Percentiles rank a stretch among this genome's conserved stretches.
These are phyloP conservation scores for Favolaschia claudopus DNA, from an alignment of 768 basidiomycete genomes.

Conservation along the genomic window DNA sequence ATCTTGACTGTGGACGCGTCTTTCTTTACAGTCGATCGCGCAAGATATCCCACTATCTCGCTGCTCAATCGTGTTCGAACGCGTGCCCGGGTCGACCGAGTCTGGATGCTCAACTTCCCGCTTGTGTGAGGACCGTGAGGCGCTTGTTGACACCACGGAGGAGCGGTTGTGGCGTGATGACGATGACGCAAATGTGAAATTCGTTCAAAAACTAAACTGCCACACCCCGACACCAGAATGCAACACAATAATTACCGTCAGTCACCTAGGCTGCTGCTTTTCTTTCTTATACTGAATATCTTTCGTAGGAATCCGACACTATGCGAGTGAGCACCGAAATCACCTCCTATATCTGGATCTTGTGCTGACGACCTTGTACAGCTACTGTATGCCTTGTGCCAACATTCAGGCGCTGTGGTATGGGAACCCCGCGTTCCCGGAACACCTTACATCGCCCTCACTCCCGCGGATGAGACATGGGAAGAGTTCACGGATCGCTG, in stretches of 20 bases:
- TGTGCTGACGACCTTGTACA: slow-evolving; percentile 6
- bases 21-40: neutral
- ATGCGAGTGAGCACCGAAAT: neutral
- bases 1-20: too few species aligned
- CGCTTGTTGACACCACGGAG: neutral
- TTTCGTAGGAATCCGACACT: neutral
- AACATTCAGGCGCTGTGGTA: slow-evolving; percentile 3
- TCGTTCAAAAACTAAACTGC: slow-evolving; percentile 7
- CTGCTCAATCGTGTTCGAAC: neutral
- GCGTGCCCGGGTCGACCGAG: slow-evolving; percentile 1
- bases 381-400: slow-evolving; percentile 10
- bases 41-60: neutral
- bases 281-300: neutral
- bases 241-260: slow-evolving; percentile 9
- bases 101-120: too few species aligned
- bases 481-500: slow-evolving; percentile 43
- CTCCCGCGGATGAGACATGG: slow-evolving; percentile 48
- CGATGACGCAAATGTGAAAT: slow-evolving; percentile 7
- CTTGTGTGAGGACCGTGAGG: neutral
- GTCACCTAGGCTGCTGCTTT: neutral
- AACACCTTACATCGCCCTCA: slow-evolving; percentile 61
- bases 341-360: neutral
- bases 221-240: neutral
- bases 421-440: slow-evolving; percentile 6
- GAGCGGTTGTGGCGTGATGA: slow-evolving; percentile 3